phyloP scores from a whole-genome alignment of 2,329 filamentous ascomycete species.

The Seiridium unicorne region DNA sequence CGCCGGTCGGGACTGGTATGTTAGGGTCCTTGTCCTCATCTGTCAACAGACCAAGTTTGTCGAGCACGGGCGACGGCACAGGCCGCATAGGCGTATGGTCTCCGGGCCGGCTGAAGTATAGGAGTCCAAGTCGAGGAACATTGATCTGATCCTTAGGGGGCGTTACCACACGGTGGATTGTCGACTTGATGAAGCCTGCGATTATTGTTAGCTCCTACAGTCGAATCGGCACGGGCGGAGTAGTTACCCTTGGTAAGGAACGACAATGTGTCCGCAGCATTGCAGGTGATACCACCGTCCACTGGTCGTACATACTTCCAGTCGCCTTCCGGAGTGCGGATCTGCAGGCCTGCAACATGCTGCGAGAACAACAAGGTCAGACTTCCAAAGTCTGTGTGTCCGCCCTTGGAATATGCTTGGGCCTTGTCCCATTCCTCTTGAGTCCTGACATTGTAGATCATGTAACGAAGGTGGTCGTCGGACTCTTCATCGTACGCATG shows the following conservation, averaged over 20 bases:
- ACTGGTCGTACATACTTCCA: conserved; percentile 27
- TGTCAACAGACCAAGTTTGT: conserved; percentile 34
- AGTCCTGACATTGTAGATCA: conserved; percentile 23
- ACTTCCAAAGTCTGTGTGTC: conserved; percentile 29
- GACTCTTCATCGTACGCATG: conserved; percentile 24
- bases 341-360: conserved; percentile 52
- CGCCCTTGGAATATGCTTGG: conserved; percentile 39
- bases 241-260: conserved; percentile 33
- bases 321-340: conserved; percentile 39
- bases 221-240: conserved; percentile 11
- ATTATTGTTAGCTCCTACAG: not conserved
- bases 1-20: conserved; percentile 34
- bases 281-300: conserved; percentile 39
- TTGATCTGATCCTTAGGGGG: conserved; percentile 23
- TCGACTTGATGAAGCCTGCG: conserved; percentile 24
- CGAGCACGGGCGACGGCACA: conserved; percentile 33
- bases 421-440: conserved; percentile 30
- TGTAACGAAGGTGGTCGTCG: conserved; percentile 25
- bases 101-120: conserved; percentile 26
- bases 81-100: conserved; percentile 26
- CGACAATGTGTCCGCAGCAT: conserved; percentile 44
- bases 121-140: conserved; percentile 19
- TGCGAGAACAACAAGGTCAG: conserved; percentile 56
- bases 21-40: conserved; percentile 36
- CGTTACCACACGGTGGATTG: conserved; percentile 23